A percentile compares a stretch with the other conserved stretches of the same genome.
Conservation (phyloP, 139 green algal genomes). For the Diplosphaera chodatii region DNA sequence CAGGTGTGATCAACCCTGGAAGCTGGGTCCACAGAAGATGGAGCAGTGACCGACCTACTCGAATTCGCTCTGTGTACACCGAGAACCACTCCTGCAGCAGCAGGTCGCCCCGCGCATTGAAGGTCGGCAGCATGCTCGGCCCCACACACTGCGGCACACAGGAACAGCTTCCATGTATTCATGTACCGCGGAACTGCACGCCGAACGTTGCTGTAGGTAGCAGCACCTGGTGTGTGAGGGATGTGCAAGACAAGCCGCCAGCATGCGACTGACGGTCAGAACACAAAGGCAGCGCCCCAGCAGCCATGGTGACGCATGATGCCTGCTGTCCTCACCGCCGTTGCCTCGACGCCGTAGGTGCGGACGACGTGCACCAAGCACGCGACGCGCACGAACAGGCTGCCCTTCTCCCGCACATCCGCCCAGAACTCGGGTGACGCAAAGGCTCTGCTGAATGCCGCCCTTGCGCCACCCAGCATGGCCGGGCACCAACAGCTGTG, state of each 20-base stretch:
- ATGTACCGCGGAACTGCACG: background rate
- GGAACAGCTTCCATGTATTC: too few relatives aligned
- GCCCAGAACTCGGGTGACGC: background rate
- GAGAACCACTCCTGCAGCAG: slow-evolving; percentile 61
- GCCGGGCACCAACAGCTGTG: too few relatives aligned
- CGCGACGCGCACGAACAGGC: background rate
- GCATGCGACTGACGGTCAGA: too few relatives aligned
- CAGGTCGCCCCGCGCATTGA: slow-evolving; percentile 68
- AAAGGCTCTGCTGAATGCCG: background rate
- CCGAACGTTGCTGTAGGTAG: background rate
- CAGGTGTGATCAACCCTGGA: too few relatives aligned
- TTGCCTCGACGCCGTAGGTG: background rate
- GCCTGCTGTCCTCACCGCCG: too few relatives aligned
- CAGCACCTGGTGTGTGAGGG: too few relatives aligned
- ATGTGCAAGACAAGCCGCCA: too few relatives aligned
- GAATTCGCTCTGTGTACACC: slow-evolving; percentile 15
- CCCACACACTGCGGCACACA: slow-evolving; percentile 50
- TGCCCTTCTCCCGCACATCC: background rate
- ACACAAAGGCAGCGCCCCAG: too few relatives aligned
- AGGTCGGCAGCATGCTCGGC: slow-evolving; percentile 75
- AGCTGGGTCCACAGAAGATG: background rate
- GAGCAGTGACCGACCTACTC: slow-evolving; percentile 15
- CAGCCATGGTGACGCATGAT: too few relatives aligned
- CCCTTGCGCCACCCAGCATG: background rate
- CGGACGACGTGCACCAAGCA: background rate